Conservation (phyloP, 306 rosid genomes). For the Rosa persica region DNA sequence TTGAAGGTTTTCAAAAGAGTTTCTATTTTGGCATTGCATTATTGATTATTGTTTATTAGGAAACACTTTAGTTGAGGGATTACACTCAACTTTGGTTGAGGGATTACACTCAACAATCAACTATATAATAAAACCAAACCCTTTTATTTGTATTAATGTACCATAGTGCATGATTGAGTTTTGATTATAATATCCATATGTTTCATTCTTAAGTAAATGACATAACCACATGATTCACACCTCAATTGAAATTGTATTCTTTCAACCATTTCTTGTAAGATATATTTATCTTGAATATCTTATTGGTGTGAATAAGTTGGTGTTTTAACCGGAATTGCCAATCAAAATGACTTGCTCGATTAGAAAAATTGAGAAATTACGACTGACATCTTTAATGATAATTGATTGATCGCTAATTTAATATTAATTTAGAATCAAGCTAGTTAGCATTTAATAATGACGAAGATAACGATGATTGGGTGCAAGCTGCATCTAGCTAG, state of each 20-base stretch:
- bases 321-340: not conserved
- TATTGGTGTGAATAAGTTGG: not conserved
- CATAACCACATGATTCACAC: constrained; percentile 5
- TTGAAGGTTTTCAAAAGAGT: not conserved
- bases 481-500: not conserved
- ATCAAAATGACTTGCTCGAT: not conserved
- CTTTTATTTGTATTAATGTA: not conserved
- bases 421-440: not conserved
- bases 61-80: constrained; percentile 3
- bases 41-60: not conserved
- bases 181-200: not conserved
- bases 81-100: constrained; percentile 7
- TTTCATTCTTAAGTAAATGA: not conserved
- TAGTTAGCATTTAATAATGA: too few species aligned
- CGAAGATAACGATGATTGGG: too few species aligned
- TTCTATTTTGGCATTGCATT: constrained; percentile 11
- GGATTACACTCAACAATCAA: constrained; percentile 2
- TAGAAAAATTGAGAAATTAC: not conserved
- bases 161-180: not conserved
- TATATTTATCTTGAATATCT: not conserved
- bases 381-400: not conserved
- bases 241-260: not conserved
- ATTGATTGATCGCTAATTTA: not conserved
- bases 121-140: not conserved
- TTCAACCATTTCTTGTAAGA: not conserved